Evolutionary conservation across 495 filamentous ascomycete species (phyloP), one percentile per base, ranked within the genome.

Genomic region (Recurvomyces mirabilis): DNA sequence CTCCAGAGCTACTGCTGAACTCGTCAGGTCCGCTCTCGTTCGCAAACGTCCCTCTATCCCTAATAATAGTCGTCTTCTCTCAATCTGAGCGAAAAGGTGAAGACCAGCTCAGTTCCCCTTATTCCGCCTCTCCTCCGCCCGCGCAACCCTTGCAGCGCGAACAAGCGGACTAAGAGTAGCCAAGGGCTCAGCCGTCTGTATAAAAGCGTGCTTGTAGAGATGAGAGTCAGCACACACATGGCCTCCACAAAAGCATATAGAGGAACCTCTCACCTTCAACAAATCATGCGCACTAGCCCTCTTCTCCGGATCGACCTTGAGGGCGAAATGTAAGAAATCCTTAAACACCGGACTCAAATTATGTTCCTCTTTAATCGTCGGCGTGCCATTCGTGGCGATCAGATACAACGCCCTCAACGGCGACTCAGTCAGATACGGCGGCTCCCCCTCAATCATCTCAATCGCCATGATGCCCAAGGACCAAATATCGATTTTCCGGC

Each of bases 391-490:
- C 17, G 93, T 96, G 34, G 91, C 93, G 62, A 98, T 98, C 51
- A 98, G 64, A 68, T 89, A 98, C 21, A 98, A 72, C 3, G 91
- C 91, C 31, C 91, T 77, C 32, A 98, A 77, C 7, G 91, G 91
- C 18, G 84, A 89, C 62, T 98, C 91, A 17, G 87, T 98, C 41
- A 98, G 68, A 60, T 98, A 98, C 13, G 91, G 91, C 13, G 91
- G 91, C 56, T 98, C 91, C 51, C 91, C 93, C 65, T 98, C 91
- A 49, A 98, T 94, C 91, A 98, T 98, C 62, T 98, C 91, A 54
- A 98, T 98, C n/a, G 91, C 87, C 91, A 98, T 98, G 63, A 98
- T 98, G 43, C 91, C 91, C 38, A 98, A 65, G 58, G 83, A 91
- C 91, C 91, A 98, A 53, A 98, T 96, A 59, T 98, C 91, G 39